phyloP scores from a whole-genome alignment of 345 rosid genomes.

The Cardamine occulta region DNA sequence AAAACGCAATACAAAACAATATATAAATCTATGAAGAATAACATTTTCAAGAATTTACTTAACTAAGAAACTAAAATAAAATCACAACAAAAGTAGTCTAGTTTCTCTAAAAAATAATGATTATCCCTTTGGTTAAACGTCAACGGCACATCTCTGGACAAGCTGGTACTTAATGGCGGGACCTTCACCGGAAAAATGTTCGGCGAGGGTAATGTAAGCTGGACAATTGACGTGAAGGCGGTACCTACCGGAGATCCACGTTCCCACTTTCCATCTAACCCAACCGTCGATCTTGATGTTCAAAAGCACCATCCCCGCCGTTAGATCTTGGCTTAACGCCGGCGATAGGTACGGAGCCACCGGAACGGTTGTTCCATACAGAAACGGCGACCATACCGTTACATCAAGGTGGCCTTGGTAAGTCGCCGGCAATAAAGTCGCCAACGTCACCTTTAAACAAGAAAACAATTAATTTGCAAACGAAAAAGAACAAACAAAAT shows the following conservation, averaged over 20 bases:
- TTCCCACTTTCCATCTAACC: slow-evolving; percentile 80
- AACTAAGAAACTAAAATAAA: slow-evolving; percentile 28
- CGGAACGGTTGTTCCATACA: slow-evolving; percentile 67
- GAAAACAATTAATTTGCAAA: neutral
- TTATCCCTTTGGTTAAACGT: slow-evolving; percentile 48
- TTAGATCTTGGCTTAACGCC: slow-evolving; percentile 57
- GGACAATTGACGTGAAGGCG: slow-evolving; percentile 66
- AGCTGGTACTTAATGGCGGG: slow-evolving; percentile 68
- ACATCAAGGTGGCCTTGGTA: slow-evolving; percentile 57
- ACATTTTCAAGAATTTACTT: slow-evolving; percentile 11
- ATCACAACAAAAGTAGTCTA: slow-evolving; percentile 17
- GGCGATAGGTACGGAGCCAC: slow-evolving; percentile 67
- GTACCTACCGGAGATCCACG: slow-evolving; percentile 60
- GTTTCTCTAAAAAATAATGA: slow-evolving; percentile 17
- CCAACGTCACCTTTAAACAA: slow-evolving; percentile 40
- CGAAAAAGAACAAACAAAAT: neutral
- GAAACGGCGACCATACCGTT: slow-evolving; percentile 79
- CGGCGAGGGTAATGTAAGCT: slow-evolving; percentile 57
- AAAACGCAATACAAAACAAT: slow-evolving; percentile 10
- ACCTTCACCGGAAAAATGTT: slow-evolving; percentile 55
- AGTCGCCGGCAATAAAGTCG: slow-evolving; percentile 35
- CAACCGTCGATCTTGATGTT: slow-evolving; percentile 76
- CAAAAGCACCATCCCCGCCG: slow-evolving; percentile 52
- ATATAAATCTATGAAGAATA: neutral
- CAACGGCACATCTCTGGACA: slow-evolving; percentile 63